Percentiles rank a stretch among this genome's conserved stretches.
phyloP scores from a whole-genome alignment of 192 early-diverging fungal genomes.

The Podila epigama region DNA sequence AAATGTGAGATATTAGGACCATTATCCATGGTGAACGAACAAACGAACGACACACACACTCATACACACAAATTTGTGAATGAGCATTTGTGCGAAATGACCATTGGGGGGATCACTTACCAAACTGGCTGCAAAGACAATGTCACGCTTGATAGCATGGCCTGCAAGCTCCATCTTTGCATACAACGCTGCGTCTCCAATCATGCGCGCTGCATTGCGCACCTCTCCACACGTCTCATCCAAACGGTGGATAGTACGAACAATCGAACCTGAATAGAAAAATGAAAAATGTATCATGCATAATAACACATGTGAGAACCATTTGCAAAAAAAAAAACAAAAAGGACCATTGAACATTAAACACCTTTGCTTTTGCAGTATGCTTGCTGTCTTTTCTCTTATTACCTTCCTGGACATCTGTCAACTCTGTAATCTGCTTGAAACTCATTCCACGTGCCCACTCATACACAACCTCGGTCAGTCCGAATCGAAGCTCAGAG shows the following conservation, averaged over 20 bases:
- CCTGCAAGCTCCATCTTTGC: conserved; percentile 93
- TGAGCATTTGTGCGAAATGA: not conserved
- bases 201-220: conserved; percentile 79
- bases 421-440: conserved; percentile 89
- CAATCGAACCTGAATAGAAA: conserved; percentile 75
- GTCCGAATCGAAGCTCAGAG: conserved; percentile 73
- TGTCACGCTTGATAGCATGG: conserved; percentile 88
- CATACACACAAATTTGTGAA: conserved; percentile 1
- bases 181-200: conserved; percentile 89
- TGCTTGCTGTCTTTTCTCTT: not conserved
- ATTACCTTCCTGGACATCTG: conserved; percentile 91
- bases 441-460: conserved; percentile 96
- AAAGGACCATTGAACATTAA: not conserved
- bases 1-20: no score
- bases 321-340: not conserved
- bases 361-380: not conserved
- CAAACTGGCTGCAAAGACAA: conserved; percentile 95
- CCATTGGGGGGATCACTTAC: conserved; percentile 16
- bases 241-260: conserved; percentile 91
- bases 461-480: conserved; percentile 97
- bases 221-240: conserved; percentile 95
- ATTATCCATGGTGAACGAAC: not conserved
- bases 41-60: not conserved
- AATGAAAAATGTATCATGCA: no score
- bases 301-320: not conserved